phyloP scores from a whole-genome alignment of 306 rosid genomes.

The Trifolium dubium region DNA sequence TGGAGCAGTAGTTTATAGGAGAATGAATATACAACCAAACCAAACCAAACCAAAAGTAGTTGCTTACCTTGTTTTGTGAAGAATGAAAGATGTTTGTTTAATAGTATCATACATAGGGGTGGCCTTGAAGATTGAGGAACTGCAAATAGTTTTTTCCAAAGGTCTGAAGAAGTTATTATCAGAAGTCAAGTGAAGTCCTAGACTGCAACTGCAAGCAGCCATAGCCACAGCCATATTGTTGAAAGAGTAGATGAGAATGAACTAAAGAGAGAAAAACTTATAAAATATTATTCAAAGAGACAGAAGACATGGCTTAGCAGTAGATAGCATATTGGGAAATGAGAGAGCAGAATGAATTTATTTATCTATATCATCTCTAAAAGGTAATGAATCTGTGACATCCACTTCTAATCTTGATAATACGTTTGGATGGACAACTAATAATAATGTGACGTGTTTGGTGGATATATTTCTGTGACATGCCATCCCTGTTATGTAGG shows the following conservation, averaged over 20 bases:
- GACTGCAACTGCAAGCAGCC: slow-evolving; percentile 70
- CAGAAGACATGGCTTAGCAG: slow-evolving; percentile 9
- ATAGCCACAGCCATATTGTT: slow-evolving; percentile 70
- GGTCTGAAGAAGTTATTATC: slow-evolving; percentile 39
- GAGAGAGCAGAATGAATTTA: slow-evolving; percentile 21
- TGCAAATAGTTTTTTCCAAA: slow-evolving; percentile 45
- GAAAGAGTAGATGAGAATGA: not conserved
- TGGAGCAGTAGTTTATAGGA: too few species aligned
- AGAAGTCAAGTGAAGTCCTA: slow-evolving; percentile 55
- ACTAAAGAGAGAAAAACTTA: not conserved
- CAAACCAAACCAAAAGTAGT: too few species aligned
- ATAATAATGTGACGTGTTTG: slow-evolving; percentile 61
- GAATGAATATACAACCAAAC: too few species aligned
- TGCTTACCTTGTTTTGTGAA: slow-evolving; percentile 57
- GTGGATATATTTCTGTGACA: slow-evolving; percentile 35
- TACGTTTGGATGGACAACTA: slow-evolving; percentile 30
- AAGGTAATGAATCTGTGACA: slow-evolving; percentile 37
- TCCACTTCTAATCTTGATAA: slow-evolving; percentile 50
- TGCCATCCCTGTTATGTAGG: not conserved
- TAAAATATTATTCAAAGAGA: not conserved
- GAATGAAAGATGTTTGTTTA: slow-evolving; percentile 49
- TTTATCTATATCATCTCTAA: slow-evolving; percentile 3
- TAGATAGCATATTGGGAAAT: slow-evolving; percentile 9
- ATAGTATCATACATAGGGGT: slow-evolving; percentile 46
- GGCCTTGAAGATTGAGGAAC: slow-evolving; percentile 37